These are phyloP conservation scores for Magnolia kwangsiensis DNA, from an alignment of 164 flowering plant genomes.

Conservation along the genomic window DNA sequence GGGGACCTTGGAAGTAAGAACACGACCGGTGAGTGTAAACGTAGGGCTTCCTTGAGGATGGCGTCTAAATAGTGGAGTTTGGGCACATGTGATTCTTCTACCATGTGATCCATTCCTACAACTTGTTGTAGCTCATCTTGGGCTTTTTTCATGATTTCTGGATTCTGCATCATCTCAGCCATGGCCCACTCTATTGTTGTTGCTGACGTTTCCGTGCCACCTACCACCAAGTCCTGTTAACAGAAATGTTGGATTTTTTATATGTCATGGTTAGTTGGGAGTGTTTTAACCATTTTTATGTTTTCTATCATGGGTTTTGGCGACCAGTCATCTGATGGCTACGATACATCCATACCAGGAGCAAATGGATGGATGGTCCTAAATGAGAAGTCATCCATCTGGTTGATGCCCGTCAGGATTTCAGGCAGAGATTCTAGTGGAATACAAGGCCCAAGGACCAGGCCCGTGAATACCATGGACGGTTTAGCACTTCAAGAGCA, in stretches of 20 bases:
- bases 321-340: too few relatives aligned
- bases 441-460: too few relatives aligned
- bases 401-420: too few relatives aligned
- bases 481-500: too few relatives aligned
- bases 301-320: too few relatives aligned
- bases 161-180: conserved; percentile 4
- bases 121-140: not conserved
- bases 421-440: too few relatives aligned
- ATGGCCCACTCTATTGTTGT: conserved; percentile 1
- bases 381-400: too few relatives aligned
- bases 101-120: not conserved
- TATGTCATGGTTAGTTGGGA: too few relatives aligned
- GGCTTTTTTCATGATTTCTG: not conserved
- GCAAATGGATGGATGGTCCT: too few relatives aligned
- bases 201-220: conserved; percentile 1
- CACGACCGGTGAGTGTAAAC: conserved; percentile 1
- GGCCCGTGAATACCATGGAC: too few relatives aligned
- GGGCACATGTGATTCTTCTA: conserved; percentile 3
- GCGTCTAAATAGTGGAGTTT: conserved; percentile 1
- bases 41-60: not conserved
- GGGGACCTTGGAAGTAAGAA: conserved; percentile 3
- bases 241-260: not conserved
- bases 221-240: conserved; percentile 1
- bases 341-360: too few relatives aligned
- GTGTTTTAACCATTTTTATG: too few relatives aligned